Conservation (phyloP, 2,329 filamentous ascomycete genomes). For the Colletotrichum scovillei region DNA sequence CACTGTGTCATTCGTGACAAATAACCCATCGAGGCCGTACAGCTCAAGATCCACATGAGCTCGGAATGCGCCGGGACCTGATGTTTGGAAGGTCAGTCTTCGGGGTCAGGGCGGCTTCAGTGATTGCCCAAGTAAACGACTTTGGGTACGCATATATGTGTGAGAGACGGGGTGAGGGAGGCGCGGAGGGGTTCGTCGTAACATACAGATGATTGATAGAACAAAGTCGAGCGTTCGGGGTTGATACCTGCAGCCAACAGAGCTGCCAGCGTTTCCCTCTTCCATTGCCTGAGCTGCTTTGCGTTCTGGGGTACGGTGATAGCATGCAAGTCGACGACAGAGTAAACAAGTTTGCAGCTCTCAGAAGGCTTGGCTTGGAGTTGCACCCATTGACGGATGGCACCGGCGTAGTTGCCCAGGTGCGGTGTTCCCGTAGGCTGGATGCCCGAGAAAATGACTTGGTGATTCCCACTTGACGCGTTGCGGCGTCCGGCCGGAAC, state of each 20-base stretch:
- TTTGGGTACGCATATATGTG: background rate
- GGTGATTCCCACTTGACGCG: constrained; percentile 10
- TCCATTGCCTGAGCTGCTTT: constrained; percentile 69
- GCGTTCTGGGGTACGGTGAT: constrained; percentile 82
- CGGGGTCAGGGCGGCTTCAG: background rate
- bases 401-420: constrained; percentile 94
- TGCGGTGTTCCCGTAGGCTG: constrained; percentile 96
- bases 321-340: constrained; percentile 93
- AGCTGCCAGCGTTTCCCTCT: constrained; percentile 81
- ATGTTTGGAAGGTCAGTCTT: background rate
- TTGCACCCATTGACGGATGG: constrained; percentile 85
- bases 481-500: constrained; percentile 1
- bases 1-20: constrained; percentile 99
- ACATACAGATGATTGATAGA: constrained; percentile 78
- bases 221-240: constrained; percentile 80
- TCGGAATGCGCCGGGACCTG: constrained; percentile 84
- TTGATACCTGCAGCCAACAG: constrained; percentile 87
- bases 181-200: background rate
- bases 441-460: constrained; percentile 91
- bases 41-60: constrained; percentile 97
- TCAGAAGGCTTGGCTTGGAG: constrained; percentile 74
- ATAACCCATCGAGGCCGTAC: constrained; percentile 91
- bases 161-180: background rate
- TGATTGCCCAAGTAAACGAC: background rate
- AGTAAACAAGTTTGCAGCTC: constrained; percentile 78